Percentiles rank a stretch among this genome's conserved stretches.
phyloP scores from a whole-genome alignment of 768 basidiomycete species.

The Clitopilus passeckerianus region DNA sequence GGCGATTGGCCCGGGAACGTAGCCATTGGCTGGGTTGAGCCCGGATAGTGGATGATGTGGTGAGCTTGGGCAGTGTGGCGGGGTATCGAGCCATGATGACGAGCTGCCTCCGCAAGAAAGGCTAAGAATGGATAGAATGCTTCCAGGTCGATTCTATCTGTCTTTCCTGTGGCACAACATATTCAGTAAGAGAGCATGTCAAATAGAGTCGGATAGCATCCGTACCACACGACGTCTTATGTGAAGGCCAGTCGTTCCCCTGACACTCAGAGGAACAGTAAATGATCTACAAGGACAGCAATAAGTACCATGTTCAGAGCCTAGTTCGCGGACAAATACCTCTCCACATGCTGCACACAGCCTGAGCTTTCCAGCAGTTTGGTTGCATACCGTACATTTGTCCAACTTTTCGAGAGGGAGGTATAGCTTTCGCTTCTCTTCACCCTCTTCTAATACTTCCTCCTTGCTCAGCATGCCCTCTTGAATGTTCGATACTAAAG shows the following conservation, averaged over 20 bases:
- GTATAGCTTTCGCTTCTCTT: not conserved
- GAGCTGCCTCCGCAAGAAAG: slow-evolving; percentile 16
- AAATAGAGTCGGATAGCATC: not conserved
- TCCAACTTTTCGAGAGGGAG: not conserved
- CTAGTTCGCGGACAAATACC: not conserved
- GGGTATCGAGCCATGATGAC: slow-evolving; percentile 11
- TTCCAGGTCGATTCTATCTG: slow-evolving; percentile 20
- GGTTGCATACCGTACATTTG: not conserved
- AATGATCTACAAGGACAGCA: not conserved
- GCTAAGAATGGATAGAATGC: slow-evolving; percentile 27
- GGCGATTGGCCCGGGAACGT: slow-evolving; percentile 18
- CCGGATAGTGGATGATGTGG: slow-evolving; percentile 20
- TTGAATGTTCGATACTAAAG: not conserved
- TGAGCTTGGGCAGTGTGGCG: slow-evolving; percentile 19
- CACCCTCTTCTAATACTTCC: not conserved
- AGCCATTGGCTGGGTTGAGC: slow-evolving; percentile 9
- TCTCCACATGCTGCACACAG: not conserved
- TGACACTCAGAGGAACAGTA: not conserved
- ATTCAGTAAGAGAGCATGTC: not conserved
- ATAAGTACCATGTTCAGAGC: not conserved
- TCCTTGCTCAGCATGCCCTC: not conserved
- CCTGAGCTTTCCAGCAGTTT: not conserved
- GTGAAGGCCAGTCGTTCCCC: not conserved
- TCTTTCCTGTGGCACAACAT: slow-evolving; percentile 18
- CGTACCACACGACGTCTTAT: not conserved